phyloP scores from a whole-genome alignment of 116 monocot genomes.

The Dioscorea cayenensis region DNA sequence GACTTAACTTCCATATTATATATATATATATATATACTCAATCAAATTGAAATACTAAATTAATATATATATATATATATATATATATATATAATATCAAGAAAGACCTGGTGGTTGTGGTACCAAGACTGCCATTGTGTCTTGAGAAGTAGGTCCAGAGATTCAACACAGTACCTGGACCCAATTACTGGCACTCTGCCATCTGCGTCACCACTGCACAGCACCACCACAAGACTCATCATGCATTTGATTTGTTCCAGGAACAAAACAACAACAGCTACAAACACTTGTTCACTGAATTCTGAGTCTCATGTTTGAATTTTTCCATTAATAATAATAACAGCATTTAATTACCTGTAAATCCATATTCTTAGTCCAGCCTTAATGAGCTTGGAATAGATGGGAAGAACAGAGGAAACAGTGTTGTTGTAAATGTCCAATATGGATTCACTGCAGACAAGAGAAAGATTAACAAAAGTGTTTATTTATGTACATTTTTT shows the following conservation, averaged over 20 bases:
- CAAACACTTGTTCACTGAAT: too few species aligned
- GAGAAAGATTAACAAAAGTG: background rate
- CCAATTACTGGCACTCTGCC: conserved; percentile 87
- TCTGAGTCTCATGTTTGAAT: too few species aligned
- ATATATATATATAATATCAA: background rate
- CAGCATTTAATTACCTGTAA: conserved; percentile 52
- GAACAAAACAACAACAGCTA: conserved; percentile 9
- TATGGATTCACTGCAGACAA: conserved; percentile 54
- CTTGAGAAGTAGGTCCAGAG: conserved; percentile 45
- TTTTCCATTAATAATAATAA: too few species aligned
- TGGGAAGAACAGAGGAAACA: conserved; percentile 64
- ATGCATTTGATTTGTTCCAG: too few species aligned
- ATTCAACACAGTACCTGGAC: conserved; percentile 73
- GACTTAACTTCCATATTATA: background rate
- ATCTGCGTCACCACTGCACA: conserved; percentile 62
- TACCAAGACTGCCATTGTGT: conserved; percentile 68
- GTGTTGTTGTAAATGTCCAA: conserved; percentile 53
- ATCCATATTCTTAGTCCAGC: conserved; percentile 79
- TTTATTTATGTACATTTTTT: too few species aligned
- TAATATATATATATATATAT: background rate
- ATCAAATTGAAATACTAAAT: too few species aligned
- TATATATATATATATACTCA: background rate
- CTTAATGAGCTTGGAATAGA: conserved; percentile 75
- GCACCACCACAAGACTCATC: too few species aligned
- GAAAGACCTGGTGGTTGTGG: conserved; percentile 49